Evolutionary conservation across 345 rosid genomes (phyloP), one percentile per base, ranked within the genome.

Genomic region (Gossypium rotundifolium): DNA sequence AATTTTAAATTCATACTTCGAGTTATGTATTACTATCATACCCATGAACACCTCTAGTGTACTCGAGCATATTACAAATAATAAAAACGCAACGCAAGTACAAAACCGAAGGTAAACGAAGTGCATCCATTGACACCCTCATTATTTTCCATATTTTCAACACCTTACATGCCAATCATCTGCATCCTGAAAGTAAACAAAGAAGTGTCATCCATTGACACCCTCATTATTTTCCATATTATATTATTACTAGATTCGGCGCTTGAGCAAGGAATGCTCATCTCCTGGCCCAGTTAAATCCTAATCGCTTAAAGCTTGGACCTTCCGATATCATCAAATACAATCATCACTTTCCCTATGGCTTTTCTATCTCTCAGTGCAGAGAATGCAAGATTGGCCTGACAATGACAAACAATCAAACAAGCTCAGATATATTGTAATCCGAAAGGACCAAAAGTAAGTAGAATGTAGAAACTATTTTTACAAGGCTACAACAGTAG

Each of bases 291-390:
- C 17, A 46, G 44, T 40, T 14, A 55, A 55, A 55, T 40, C 52
- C n/a, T 13, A 55, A 40, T 71, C 11, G 13, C 44, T 83, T 84
- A 93, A 16, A 95, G 91, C 85, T 87, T 95, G 14, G 98, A 87
- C 69, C 78, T 81, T 14, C 79, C 74, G 59, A 79, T 74, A 71
- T 81, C 82, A 46, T 88, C 89, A 3, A 87, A 81, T 55, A 75
- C 79, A 73, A 95, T 78, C 91, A 95, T 74, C 82, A 95, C 96
- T 87, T 95, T 95, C 55, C 99, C 99, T 0, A 93, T 85, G 63
- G 84, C 99, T 82, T 90, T 91, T 81, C 98, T 82, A 18, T 92
- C 97, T 86, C 85, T 91, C 81, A 95, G 86, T 42, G 85, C 90
- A 27, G 91, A 83, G 1, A 95, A 95, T 13, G 99, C 97, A 0